Evolutionary conservation across 352 stramenopile genomes (phyloP), one percentile per base, ranked within the genome.

Genomic region (Phytopythium ostracodes): DNA sequence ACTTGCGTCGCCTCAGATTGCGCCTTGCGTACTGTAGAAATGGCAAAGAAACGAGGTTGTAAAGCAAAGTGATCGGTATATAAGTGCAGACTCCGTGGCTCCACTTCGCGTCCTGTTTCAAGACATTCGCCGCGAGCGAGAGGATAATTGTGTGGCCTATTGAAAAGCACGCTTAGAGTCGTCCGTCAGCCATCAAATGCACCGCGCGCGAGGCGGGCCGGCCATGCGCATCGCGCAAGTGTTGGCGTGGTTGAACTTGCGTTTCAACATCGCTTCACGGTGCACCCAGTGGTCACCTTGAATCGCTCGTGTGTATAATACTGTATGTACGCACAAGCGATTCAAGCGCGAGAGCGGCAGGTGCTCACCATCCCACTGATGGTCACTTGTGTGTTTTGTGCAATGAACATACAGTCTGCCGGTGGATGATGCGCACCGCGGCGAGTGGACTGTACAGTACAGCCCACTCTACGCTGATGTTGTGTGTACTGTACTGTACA

Each of bases 181-280:
- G n/a, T n/a, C 7, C 10, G 38, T 44, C 38, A 44, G 38, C 38
- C 38, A 44, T 44, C 38, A 44, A 44, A 42, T 17, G 36, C 36
- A 11, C 10, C 14, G 36, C 36, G 36, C 36, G 14, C 10, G 36
- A 17, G 15, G 36, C 8, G 14, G 14, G 36, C 36, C 36, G 36
- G 14, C 38, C 2, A 14, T 44, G 38, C 38, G 38, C 38, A 38
- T 38, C 33, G 15, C 15, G 18, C n/a, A n/a, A 4, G 42, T 25
- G 42, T 43, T 20, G 38, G 42, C 11, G 43, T 50, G 43, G 43
- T 50, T 50, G 43, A 27, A 50, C 43, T 50, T 50, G 43, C n/a
- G 43, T 50, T 50, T 50, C 43, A 50, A 50, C n/a, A 17, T 17
- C n/a, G 43, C 43, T 50, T 38, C 15, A 47, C 2, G 42, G 42